Base-by-base conservation (phyloP, 345 rosid species). In the Euclidium syriacum region DNA sequence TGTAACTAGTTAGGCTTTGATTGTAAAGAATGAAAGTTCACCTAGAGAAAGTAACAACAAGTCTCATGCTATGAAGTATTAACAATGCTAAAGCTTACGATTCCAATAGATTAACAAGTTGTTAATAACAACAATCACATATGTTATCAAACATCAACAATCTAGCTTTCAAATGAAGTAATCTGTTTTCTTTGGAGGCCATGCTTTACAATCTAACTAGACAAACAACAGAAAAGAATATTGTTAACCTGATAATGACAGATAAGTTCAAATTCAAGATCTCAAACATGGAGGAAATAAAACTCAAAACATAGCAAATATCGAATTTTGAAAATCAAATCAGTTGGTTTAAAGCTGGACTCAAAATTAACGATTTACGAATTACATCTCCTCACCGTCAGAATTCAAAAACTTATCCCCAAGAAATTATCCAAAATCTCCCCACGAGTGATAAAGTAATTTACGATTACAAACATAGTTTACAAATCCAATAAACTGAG, bases 271-370 rank as follows among this genome's bases (percentile, higher is more conserved):
- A 22, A 26, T 18, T 34, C 15, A 54, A 24, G 43, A 65, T 54
- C 23, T 44, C 36, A 19, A 55, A 35, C 53, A 41, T 41, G 61
- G 24, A 41, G n/a, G 17, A n/a, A 20, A 11, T 26, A 42, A 46
- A 20, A 6, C 7, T 46, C 49, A 46, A 66, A 35, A 46, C 25
- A 33, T 4, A 43, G 15, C 8, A 58, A 67, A 67, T 5, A 29
- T 22, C 4, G 20, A 48, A 67, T 29, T 58, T 48, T 54, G 46
- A 53, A n/a, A 54, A 43, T 16, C 25, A 53, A 41, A 52, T 3
- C 20, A 26, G 29, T 19, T 35, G 58, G 39, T n/a, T 18, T 2
- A 20, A 53, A 65, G 20, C 55, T 34, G 17, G 41, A 34, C 6
- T 65, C 8, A 15, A 15, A 51, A 47, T 6, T 12, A 40, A n/a